phyloP scores from a whole-genome alignment of 305 asterid genomes.

The Salvia sclarea region DNA sequence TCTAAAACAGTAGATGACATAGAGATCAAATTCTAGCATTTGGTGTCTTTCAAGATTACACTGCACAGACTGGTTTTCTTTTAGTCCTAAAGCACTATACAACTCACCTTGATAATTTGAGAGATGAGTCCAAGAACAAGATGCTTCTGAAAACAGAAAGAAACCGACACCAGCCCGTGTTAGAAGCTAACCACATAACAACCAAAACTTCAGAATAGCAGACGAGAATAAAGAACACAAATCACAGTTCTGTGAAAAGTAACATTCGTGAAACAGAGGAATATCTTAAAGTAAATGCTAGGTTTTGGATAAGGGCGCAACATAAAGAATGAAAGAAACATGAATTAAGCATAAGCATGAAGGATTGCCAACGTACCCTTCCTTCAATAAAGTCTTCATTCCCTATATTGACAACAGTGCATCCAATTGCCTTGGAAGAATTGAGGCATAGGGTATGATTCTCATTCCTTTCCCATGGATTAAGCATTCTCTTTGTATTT shows the following conservation, averaged over 20 bases:
- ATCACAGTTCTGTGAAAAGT: background rate
- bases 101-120: constrained; percentile 70
- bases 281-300: background rate
- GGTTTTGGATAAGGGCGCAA: background rate
- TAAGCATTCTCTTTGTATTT: constrained; percentile 63
- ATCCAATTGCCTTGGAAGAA: constrained; percentile 82
- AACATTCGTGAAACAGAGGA: background rate
- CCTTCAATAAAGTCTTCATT: constrained; percentile 81
- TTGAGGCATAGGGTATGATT: constrained; percentile 77
- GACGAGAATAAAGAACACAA: background rate
- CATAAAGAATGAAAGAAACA: background rate
- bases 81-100: constrained; percentile 12
- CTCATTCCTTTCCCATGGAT: constrained; percentile 84
- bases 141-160: constrained; percentile 50
- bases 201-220: background rate
- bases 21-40: constrained; percentile 19
- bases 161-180: constrained; percentile 27
- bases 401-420: constrained; percentile 79
- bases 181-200: background rate
- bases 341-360: background rate
- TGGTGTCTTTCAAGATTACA: constrained; percentile 10
- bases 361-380: constrained; percentile 48
- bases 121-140: constrained; percentile 79
- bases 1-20: constrained; percentile 45
- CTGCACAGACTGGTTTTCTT: background rate